Evolutionary conservation across 805 yeast genomes (phyloP).

Genomic region (Zygoascus biomembranicola): DNA sequence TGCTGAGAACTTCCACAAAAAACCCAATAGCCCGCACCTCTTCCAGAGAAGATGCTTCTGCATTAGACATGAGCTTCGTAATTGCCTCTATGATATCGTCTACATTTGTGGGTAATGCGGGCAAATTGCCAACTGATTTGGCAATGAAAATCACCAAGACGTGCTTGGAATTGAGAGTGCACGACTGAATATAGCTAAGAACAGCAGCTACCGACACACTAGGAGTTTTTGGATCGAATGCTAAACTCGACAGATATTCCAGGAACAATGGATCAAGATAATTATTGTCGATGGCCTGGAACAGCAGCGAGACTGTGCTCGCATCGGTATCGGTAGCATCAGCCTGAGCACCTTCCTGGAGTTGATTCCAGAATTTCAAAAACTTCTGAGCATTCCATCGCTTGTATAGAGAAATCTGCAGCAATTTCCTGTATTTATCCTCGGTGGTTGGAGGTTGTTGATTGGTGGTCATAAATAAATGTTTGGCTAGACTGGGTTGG

Average conservation of each 20-base stretch:
- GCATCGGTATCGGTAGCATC: conserved; percentile 6
- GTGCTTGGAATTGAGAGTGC: neutral
- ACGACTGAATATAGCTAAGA: conserved; percentile 9
- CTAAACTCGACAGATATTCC: conserved; percentile 22
- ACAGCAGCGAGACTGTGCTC: neutral
- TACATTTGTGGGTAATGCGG: neutral
- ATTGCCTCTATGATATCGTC: neutral
- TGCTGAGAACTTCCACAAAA: neutral
- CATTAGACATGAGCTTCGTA: neutral
- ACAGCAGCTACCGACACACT: conserved; percentile 17
- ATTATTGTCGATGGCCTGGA: neutral
- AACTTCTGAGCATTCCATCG: conserved; percentile 18
- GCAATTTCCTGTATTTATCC: conserved; percentile 16
- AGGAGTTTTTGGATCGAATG: conserved; percentile 16
- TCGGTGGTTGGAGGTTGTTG: conserved; percentile 6
- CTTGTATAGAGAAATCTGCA: conserved; percentile 11
- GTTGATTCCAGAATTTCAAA: conserved; percentile 22
- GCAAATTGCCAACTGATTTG: conserved; percentile 3
- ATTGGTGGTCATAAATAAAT: conserved; percentile 3
- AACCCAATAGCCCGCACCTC: neutral
- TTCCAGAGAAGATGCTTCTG: neutral
- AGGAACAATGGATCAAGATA: conserved; percentile 19
- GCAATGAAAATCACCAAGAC: conserved; percentile 4
- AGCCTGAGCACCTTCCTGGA: conserved; percentile 17
- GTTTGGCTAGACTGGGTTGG: too few species aligned